Evolutionary conservation across 345 rosid genomes (phyloP).

Genomic region (Hibiscus syriacus): DNA sequence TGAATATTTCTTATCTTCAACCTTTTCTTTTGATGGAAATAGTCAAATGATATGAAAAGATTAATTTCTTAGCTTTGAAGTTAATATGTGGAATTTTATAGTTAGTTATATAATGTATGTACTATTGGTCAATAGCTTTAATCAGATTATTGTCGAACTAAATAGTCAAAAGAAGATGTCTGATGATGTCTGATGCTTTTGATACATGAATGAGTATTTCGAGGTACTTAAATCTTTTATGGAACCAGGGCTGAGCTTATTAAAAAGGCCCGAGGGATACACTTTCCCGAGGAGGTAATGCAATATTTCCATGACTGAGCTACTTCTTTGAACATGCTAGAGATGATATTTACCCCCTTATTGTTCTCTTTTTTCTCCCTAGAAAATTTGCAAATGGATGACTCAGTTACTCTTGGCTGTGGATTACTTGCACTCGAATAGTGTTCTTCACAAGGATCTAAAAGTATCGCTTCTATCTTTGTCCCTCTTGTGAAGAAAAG

Average conservation of each 20-base stretch:
- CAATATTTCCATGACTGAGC: conserved; percentile 4
- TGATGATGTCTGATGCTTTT: background rate
- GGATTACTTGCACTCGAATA: conserved; percentile 88
- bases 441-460: conserved; percentile 90
- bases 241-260: too few relatives aligned
- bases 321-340: background rate
- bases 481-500: background rate
- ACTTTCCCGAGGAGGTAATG: conserved; percentile 88
- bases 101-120: background rate
- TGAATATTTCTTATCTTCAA: background rate
- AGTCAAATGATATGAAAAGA: background rate
- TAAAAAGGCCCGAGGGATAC: too few relatives aligned
- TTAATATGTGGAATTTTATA: background rate
- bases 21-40: conserved; percentile 1
- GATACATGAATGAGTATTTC: background rate
- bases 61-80: background rate
- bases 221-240: background rate
- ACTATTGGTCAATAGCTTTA: background rate
- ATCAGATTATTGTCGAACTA: background rate
- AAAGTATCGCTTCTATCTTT: conserved; percentile 40
- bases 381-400: conserved; percentile 95
- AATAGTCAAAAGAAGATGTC: background rate
- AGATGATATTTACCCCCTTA: too few relatives aligned
- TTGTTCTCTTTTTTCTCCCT: conserved; percentile 26
- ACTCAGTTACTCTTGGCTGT: conserved; percentile 88